phyloP scores from a whole-genome alignment of 1,139 yeast genomes.

The Pichia sorboxylosa region DNA sequence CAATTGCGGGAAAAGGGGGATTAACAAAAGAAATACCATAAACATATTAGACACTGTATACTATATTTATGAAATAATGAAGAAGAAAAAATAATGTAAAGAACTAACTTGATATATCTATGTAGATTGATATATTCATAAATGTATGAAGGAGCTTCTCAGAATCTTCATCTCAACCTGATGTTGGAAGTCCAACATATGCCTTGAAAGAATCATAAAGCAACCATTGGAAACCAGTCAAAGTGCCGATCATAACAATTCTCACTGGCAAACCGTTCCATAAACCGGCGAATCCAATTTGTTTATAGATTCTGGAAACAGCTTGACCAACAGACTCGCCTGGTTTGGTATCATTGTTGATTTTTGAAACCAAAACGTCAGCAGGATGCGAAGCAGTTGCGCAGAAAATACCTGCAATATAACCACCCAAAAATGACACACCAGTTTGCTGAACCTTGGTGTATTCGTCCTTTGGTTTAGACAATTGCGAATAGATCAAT shows the following conservation, averaged over 20 bases:
- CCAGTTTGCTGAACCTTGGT: slow-evolving; percentile 69
- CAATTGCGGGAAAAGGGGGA: too few species aligned
- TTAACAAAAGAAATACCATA: too few species aligned
- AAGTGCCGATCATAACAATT: slow-evolving; percentile 91
- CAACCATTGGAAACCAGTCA: slow-evolving; percentile 95
- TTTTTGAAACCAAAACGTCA: slow-evolving; percentile 91
- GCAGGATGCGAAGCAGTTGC: slow-evolving; percentile 95
- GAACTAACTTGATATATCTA: not conserved
- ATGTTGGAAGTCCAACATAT: slow-evolving; percentile 81
- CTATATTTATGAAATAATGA: not conserved
- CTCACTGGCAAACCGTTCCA: slow-evolving; percentile 95
- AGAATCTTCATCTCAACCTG: slow-evolving; percentile 35
- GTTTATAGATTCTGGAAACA: slow-evolving; percentile 56
- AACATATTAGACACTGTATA: too few species aligned
- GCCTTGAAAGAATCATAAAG: slow-evolving; percentile 91
- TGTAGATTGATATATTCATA: not conserved
- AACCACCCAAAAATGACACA: slow-evolving; percentile 87
- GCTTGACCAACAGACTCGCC: slow-evolving; percentile 61
- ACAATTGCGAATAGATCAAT: slow-evolving; percentile 41
- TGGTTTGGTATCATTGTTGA: slow-evolving; percentile 61
- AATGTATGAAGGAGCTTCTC: not conserved
- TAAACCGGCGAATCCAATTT: slow-evolving; percentile 79
- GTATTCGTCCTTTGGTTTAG: slow-evolving; percentile 43
- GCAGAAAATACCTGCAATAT: slow-evolving; percentile 92
- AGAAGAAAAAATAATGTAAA: not conserved